Evolutionary conservation across 768 basidiomycete genomes (phyloP).

Genomic region (Mrakia blollopis): DNA sequence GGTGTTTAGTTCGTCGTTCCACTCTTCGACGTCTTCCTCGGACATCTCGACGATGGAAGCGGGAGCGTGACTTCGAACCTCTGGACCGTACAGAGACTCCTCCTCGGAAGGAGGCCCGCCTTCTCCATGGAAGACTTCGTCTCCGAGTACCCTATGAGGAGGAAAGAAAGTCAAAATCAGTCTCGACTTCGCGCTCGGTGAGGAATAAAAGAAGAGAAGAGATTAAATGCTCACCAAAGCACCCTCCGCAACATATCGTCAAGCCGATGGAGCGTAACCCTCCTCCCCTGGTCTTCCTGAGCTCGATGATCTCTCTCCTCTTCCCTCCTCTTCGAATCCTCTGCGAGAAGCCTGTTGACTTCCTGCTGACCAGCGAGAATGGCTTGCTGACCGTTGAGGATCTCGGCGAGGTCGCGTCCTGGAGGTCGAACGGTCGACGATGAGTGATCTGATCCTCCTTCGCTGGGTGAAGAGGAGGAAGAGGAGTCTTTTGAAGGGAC

Average conservation of each 20-base stretch:
- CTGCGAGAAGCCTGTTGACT: background rate
- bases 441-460: background rate
- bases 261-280: conserved; percentile 15
- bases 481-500: conserved; percentile 14
- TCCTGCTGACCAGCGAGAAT: conserved; percentile 12
- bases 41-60: conserved; percentile 8
- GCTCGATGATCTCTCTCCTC: conserved; percentile 12
- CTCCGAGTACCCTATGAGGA: conserved; percentile 14
- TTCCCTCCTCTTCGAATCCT: conserved; percentile 4
- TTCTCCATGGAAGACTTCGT: conserved; percentile 28
- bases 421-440: conserved; percentile 15
- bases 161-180: background rate
- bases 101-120: conserved; percentile 15
- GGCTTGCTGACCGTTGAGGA: background rate
- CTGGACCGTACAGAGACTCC: conserved; percentile 20
- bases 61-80: background rate
- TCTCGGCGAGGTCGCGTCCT: background rate
- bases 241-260: conserved; percentile 22
- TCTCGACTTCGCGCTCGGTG: background rate
- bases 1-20: conserved; percentile 1
- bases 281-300: background rate
- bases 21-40: background rate
- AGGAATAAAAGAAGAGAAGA: background rate
- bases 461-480: background rate
- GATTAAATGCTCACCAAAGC: background rate